Percentiles rank a stretch among this genome's conserved stretches.
These are phyloP conservation scores for Trichoderma sp. DNA, from an alignment of 2,329 filamentous ascomycete species.

Conservation along the genomic window DNA sequence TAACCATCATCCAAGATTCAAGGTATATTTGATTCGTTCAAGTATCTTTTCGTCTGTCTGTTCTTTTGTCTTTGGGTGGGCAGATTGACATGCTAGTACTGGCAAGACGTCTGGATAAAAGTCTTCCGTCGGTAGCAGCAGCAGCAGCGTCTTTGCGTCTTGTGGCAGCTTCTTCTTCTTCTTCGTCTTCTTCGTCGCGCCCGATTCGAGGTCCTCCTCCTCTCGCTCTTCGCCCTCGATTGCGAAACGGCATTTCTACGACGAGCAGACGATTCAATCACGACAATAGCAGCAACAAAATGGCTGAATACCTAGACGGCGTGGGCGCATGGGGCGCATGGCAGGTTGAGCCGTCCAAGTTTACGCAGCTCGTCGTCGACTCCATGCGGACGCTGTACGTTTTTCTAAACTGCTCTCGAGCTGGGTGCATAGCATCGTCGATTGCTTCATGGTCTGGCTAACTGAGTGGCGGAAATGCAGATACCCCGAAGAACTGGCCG, in stretches of 20 bases:
- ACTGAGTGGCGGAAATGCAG: conserved; percentile 46
- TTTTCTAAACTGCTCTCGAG: no score
- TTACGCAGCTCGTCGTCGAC: conserved; percentile 66
- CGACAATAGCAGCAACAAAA: background rate
- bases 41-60: background rate
- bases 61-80: background rate
- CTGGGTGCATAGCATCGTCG: no score
- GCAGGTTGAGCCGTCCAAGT: conserved; percentile 45
- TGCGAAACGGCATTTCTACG: background rate
- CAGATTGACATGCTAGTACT: conserved; percentile 29
- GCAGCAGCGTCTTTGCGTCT: background rate
- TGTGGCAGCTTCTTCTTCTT: background rate
- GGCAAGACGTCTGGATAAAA: conserved; percentile 12
- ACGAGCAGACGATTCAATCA: background rate
- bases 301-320: conserved; percentile 34
- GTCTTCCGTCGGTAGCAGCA: conserved; percentile 2
- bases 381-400: conserved; percentile 79
- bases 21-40: background rate
- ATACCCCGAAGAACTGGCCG: conserved; percentile 86
- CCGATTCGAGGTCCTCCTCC: background rate
- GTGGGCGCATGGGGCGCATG: conserved; percentile 44
- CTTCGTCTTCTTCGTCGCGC: background rate
- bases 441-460: no score
- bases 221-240: background rate
- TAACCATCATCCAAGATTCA: background rate